Evolutionary conservation across 169 alveolate species (phyloP), one percentile per base, ranked within the genome.

Genomic region (Blepharisma undulans): DNA sequence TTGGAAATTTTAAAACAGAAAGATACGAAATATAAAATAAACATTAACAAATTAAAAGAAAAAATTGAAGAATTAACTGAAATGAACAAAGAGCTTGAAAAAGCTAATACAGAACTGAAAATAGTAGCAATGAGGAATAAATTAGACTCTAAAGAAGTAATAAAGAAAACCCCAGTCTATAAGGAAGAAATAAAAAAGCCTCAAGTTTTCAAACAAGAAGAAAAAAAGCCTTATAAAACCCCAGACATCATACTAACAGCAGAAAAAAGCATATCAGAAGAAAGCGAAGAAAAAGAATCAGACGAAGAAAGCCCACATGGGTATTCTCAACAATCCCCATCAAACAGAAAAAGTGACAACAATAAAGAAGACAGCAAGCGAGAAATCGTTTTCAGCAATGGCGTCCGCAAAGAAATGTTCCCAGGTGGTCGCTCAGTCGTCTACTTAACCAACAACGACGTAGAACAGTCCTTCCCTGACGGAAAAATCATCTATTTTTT

Each of bases 381-480:
- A 82, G 95, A 92, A 87, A 90, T 92, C 66, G 74, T 92, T 32
- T 92, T 92, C 72, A 91, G 91, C 72, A 90, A 90, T 74, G 95
- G 94, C 32, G 94, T 91, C 6, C 88, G 76, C 76, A 93, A 93
- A 93, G 95, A 93, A 77, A 88, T 93, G 36, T 93, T 82, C 90
- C 96, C 95, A 10, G 97, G 95, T 90, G 97, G 97, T 1, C 93
- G 92, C 72, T 92, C 92, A 61, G 90, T 94, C 1, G 96, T 96
- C 5, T 88, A 92, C 92, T 96, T 96, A 90, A 87, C 82, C 12
- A 96, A 96, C 72, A 92, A 93, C 5, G 98, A 95, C 84, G 88
- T 91, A 66, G 93, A 95, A 94, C 95, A 94, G 84, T 93, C 89
- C n/a, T 95, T 91, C 84, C 96, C 97, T 34, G 96, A 93, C 85